These are phyloP conservation scores for Dactylellina parvicollis DNA, from an alignment of 2,329 filamentous ascomycete genomes.

Conservation along the genomic window DNA sequence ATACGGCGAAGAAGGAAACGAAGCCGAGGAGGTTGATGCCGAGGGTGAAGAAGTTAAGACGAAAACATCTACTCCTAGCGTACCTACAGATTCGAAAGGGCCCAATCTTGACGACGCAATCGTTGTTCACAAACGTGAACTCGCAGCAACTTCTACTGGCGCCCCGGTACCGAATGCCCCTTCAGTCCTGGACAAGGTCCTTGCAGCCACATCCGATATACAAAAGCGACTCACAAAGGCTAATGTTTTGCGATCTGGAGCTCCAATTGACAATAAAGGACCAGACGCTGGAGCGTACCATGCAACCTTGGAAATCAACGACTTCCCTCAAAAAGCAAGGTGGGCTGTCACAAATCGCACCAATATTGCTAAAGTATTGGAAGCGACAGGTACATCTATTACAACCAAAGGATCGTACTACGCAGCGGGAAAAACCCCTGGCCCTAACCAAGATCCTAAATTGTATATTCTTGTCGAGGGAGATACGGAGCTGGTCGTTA, in stretches of 20 bases:
- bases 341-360: constrained; percentile 99
- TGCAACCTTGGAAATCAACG: constrained; percentile 97
- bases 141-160: constrained; percentile 65
- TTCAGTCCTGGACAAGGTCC: constrained; percentile 79
- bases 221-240: constrained; percentile 89
- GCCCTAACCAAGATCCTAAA: constrained; percentile 81
- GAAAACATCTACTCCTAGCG: constrained; percentile 59
- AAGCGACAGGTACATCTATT: constrained; percentile 92
- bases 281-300: constrained; percentile 97
- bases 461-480: constrained; percentile 97
- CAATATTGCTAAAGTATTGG: constrained; percentile 97
- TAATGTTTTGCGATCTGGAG: constrained; percentile 87
- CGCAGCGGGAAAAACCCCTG: constrained; percentile 79
- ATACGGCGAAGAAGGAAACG: constrained; percentile 85
- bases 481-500: constrained; percentile 91
- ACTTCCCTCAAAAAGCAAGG: constrained; percentile 95
- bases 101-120: constrained; percentile 72
- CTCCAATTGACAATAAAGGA: constrained; percentile 97
- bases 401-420: constrained; percentile 97
- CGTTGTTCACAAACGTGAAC: constrained; percentile 73
- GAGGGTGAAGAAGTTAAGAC: constrained; percentile 61
- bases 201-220: constrained; percentile 89
- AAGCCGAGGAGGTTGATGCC: constrained; percentile 75
- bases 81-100: constrained; percentile 62
- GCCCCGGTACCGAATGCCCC: constrained; percentile 66